phyloP scores from a whole-genome alignment of 257 asterid genomes.

The Rubia yunnanensis region DNA sequence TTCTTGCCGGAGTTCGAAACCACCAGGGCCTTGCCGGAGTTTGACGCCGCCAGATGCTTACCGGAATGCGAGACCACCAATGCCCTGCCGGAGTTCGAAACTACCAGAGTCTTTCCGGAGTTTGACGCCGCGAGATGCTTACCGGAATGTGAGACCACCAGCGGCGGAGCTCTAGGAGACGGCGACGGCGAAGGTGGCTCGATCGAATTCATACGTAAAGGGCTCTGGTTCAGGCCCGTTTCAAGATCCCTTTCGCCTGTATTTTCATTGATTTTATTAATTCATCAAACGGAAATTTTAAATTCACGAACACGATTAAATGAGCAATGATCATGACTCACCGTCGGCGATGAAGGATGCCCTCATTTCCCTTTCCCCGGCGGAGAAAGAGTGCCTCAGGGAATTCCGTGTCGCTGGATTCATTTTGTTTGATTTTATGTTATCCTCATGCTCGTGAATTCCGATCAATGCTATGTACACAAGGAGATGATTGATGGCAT shows the following conservation, averaged over 20 bases:
- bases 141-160: constrained; percentile 43
- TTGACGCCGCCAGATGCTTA: constrained; percentile 25
- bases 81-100: constrained; percentile 54
- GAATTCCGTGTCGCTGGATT: background rate
- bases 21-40: constrained; percentile 40
- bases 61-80: constrained; percentile 50
- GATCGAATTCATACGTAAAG: background rate
- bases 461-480: background rate
- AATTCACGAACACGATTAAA: background rate
- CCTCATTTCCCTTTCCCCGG: background rate
- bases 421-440: background rate
- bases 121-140: constrained; percentile 28
- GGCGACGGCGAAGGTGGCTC: constrained; percentile 36
- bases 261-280: background rate
- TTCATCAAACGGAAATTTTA: background rate
- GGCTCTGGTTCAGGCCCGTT: constrained; percentile 23
- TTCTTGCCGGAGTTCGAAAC: constrained; percentile 54
- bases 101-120: constrained; percentile 52
- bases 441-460: background rate
- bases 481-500: background rate
- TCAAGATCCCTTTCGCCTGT: constrained; percentile 42
- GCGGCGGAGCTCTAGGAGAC: constrained; percentile 48
- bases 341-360: constrained; percentile 4
- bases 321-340: background rate
- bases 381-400: background rate